Evolutionary conservation across 345 rosid genomes (phyloP), one percentile per base, ranked within the genome.

Genomic region (Acer campestre): DNA sequence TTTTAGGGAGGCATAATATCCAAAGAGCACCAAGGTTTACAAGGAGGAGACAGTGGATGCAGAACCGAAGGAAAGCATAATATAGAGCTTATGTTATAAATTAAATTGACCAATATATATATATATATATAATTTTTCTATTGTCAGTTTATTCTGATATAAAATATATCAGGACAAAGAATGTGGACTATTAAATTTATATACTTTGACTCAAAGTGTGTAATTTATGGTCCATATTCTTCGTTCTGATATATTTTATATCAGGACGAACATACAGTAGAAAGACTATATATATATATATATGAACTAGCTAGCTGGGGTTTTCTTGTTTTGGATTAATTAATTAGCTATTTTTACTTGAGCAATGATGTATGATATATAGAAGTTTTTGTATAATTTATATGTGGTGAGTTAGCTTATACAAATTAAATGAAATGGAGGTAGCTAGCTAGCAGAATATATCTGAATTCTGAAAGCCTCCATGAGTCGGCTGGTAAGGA

Each of bases 1-100:
- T 76, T 67, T 71, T 82, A 87, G 92, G 85, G 0, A 83, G 85
- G 61, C 29, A 14, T 35, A 40, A 6, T 31, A 68, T 49, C 63
- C 87, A 79, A 74, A 81, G 82, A 82, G 75, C 75, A 35, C 80
- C 79, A 23, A 83, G 89, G 68, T 75, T 81, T 56, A 77, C 74
- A 23, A 79, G 86, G 74, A 82, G 75, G 78, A 84, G 11, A 61
- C 67, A 62, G 3, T 73, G 85, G 86, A 84, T 78, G 79, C 78
- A 72, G 27, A 16, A 9, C 63, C 9, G 63, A 22, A 8, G 63
- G 27, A 20, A 59, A 20, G 27, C 22, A 42, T 42, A 4, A 58
- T 58, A 58, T 6, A 58, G 38, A 35, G 25, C 25, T 56, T 56
- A 56, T 7, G n/a, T 42, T 4, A 35, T 42, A 8, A 42, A 42